Base-by-base conservation (phyloP, 257 asterid species). In the Forsythia suspensa region DNA sequence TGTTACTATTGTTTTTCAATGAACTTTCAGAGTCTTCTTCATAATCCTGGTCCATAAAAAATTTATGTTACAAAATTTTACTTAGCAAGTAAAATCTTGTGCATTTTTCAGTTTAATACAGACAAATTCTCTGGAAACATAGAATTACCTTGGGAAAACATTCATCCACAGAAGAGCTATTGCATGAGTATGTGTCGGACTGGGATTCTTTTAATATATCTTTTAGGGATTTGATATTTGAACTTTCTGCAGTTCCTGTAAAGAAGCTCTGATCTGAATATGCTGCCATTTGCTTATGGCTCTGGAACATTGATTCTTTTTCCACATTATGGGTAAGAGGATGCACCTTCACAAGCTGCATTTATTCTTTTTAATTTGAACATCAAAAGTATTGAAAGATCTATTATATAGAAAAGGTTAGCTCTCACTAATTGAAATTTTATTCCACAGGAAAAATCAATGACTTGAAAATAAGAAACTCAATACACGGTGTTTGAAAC, bases 181-280 rank as follows among this genome's bases (percentile, higher is more conserved):
- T 75, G 73, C 76, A 67, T 37, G 88, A 88, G 81, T 83, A 84
- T 2, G 96, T 87, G 61, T 87, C 85, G 59, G 91, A 83, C 77
- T 91, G 88, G 24, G 98, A 89, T 80, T 93, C 97, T 29, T 85
- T 79, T 71, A 95, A 76, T n/a, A 95, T 87, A 80, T 95, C 99
- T 87, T 85, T 93, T 42, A 95, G 89, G 81, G 89, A 88, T 85
- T 83, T 89, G 81, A 77, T 81, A 76, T 77, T 87, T 55, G 96
- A 82, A 76, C 84, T 76, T 80, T 51, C 79, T 59, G 46, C 81
- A 70, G 75, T 79, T 42, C 84, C 84, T 68, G 67, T 79, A 37
- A 16, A 38, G 65, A 52, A 39, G 57, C 67, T 78, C 70, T 77
- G 79, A 13, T 80, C 80, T 80, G 83, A 71, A 48, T 73, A 70